Base-by-base conservation (phyloP, 2,329 filamentous ascomycete species). In the Rasamsonia emersonii region DNA sequence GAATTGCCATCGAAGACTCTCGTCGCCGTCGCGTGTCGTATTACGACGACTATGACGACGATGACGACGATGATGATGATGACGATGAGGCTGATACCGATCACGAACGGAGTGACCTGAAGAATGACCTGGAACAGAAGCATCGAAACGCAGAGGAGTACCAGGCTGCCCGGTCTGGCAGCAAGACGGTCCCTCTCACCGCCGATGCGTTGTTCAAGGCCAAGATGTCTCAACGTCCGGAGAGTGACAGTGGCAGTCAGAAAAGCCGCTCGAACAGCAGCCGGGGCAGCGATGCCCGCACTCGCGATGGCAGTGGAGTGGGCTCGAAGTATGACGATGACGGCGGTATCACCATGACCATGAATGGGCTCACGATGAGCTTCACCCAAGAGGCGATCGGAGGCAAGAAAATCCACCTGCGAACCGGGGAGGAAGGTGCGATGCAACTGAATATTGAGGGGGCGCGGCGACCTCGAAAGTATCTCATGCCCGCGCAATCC, bases 221-320 rank as follows among this genome's bases (percentile, higher is more conserved):
- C 27, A 60, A 59, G 31, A 38, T 44, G n/a, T 24, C 30, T 8
- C 41, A 37, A 9, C 49, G 54, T 24, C 37, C 48, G 4, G 51
- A 49, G 19, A 62, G 59, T 31, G 59, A 63, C 24, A 58, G 53
- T 25, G 58, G 54, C 16, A 62, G 58, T 32, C 56, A 59, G 31
- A 60, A 61, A 33, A 62, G 52, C 36, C 56, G 54, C 13, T 59
- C 59, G 4, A 54, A 51, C 39, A 60, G 59, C 45, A 63, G 59
- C 42, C 58, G 56, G 16, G 58, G 50, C 17, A 62, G 54, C 33
- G 54, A 58, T 32, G 42, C 47, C 18, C 49, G 51, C 5, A 58
- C 53, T n/a, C 49, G 50, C 20, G 49, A 42, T 18, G 54, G 48
- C 16, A 54, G 58, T 35, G 50, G 47, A 14, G 47, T 45, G 14